These are phyloP conservation scores for Neurospora sp. DNA, from an alignment of 495 filamentous ascomycete species.

Conservation along the genomic window DNA sequence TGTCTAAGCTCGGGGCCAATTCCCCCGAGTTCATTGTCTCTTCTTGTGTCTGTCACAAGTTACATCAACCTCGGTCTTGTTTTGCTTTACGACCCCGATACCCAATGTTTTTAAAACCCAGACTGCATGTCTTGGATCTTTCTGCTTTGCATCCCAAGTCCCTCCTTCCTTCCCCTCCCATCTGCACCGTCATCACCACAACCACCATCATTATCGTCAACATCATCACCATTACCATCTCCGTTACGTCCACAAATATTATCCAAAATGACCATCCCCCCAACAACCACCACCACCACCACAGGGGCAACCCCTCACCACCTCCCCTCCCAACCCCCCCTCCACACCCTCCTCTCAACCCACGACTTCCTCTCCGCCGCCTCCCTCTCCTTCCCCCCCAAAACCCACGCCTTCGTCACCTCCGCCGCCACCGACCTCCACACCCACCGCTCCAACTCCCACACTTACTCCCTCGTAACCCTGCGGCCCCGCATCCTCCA, in stretches of 20 bases:
- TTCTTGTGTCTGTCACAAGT: not conserved
- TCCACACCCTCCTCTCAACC: slow-evolving; percentile 58
- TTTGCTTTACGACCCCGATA: not conserved
- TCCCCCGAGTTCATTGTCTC: not conserved
- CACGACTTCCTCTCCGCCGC: slow-evolving; percentile 67
- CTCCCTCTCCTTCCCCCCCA: slow-evolving; percentile 47
- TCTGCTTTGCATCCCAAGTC: not conserved
- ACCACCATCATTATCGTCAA: slow-evolving; percentile 5
- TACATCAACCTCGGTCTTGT: too few species aligned
- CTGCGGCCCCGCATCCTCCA: slow-evolving; percentile 64
- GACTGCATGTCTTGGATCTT: not conserved
- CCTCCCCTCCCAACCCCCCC: slow-evolving; percentile 35
- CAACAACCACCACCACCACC: not conserved
- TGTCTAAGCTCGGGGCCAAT: not conserved
- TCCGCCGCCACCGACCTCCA: slow-evolving; percentile 70
- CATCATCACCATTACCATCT: not conserved
- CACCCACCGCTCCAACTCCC: slow-evolving; percentile 42
- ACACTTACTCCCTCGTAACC: slow-evolving; percentile 54
- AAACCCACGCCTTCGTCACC: slow-evolving; percentile 77
- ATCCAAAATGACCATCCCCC: not conserved
- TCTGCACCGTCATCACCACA: not conserved
- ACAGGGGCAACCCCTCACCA: not conserved
- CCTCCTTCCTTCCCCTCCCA: slow-evolving; percentile 28
- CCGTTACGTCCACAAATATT: too few species aligned
- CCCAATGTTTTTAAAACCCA: not conserved